Conservation (phyloP, 2,329 filamentous ascomycete genomes). For the Aspergillus sp. region DNA sequence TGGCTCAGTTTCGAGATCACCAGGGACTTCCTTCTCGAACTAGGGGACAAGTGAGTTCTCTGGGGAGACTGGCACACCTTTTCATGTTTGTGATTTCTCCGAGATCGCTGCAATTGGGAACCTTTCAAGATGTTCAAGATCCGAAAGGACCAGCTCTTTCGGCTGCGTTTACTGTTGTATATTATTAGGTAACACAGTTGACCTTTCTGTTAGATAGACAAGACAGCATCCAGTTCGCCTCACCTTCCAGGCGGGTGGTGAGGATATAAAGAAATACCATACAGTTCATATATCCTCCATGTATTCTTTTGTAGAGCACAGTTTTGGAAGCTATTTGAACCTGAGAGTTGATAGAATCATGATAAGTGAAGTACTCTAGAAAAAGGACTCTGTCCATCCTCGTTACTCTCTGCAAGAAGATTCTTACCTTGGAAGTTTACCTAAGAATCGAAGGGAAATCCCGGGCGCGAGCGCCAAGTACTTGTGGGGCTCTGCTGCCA, state of each 20-base stretch:
- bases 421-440: too few relatives aligned
- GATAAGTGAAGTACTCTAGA: background rate
- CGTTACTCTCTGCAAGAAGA: too few relatives aligned
- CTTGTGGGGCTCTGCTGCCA: background rate
- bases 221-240: background rate
- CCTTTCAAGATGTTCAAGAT: too few relatives aligned
- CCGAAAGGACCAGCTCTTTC: background rate
- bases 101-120: too few relatives aligned
- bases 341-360: background rate
- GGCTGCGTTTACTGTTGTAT: background rate
- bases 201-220: background rate
- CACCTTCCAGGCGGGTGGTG: background rate
- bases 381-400: too few relatives aligned
- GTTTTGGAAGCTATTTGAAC: too few relatives aligned
- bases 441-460: background rate
- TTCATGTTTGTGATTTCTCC: too few relatives aligned
- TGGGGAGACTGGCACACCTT: background rate
- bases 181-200: background rate
- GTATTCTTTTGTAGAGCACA: too few relatives aligned
- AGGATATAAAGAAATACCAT: too few relatives aligned
- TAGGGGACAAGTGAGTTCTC: slow-evolving; percentile 36
- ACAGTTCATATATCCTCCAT: too few relatives aligned
- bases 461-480: background rate
- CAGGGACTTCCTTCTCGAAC: slow-evolving; percentile 73
- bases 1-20: slow-evolving; percentile 97